Base-by-base conservation (phyloP, 257 asterid species). In the Linaria vulgaris region DNA sequence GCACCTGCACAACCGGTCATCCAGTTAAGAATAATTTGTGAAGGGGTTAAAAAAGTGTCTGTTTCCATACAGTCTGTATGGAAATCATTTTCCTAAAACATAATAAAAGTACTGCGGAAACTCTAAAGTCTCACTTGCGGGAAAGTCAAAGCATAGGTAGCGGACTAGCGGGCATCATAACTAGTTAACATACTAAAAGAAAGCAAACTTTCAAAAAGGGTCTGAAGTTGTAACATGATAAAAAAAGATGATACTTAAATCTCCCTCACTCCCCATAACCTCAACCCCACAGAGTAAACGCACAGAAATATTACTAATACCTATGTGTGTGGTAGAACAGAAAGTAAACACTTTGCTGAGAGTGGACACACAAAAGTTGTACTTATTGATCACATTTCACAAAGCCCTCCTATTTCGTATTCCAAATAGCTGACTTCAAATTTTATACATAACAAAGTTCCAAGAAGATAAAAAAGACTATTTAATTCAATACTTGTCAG, bases 381-480 rank as follows among this genome's bases (percentile, higher is more conserved):
- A 68, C 37, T 34, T 3, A 4, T 48, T 34, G 24, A 48, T 69
- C 68, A 61, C 63, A 62, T 52, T 63, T 37, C 52, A 70, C 75
- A 65, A 56, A 63, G 69, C 71, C 67, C 65, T 47, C 72, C 66
- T 37, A 43, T 72, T 63, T 55, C 51, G 14, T 7, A 53, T 44
- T 66, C 10, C 62, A 67, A 66, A 27, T 6, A 27, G n/a, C n/a
- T n/a, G n/a, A 30, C 22, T 41, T 45, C 30, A 54, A 66, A 62
- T 51, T 2, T 53, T 14, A 57, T 15, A 16, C 27, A 24, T 14
- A 39, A 24, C 8, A 27, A 17, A 57, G 22, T 50, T 81, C 82
- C 79, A 71, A 75, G 79, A 3, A 27, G 34, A 27, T n/a, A n/a
- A 79, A 80, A 76, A 61, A 78, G 83, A 80, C 77, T 76, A 77